phyloP scores from a whole-genome alignment of 192 early-diverging fungal genomes.

The Lobosporangium transversale region DNA sequence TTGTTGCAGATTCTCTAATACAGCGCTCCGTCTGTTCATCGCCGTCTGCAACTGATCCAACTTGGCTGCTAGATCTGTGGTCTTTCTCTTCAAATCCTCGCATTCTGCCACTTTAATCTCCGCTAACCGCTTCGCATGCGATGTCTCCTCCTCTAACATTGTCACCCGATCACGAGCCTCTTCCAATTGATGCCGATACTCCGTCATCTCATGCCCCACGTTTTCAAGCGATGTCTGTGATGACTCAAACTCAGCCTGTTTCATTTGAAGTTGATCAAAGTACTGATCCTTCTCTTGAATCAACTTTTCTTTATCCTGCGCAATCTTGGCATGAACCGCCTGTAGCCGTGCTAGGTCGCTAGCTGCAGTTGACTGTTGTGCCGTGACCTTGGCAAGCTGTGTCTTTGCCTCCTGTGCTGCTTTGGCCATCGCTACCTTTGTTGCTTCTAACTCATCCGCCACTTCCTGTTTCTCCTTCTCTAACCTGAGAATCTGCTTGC shows the following conservation, averaged over 20 bases:
- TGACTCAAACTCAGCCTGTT: conserved; percentile 68
- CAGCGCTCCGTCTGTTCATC: conserved; percentile 22
- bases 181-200: conserved; percentile 56
- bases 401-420: conserved; percentile 46
- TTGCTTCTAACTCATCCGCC: conserved; percentile 51
- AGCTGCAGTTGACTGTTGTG: conserved; percentile 43
- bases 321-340: conserved; percentile 50
- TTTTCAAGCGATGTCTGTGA: conserved; percentile 67
- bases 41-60: conserved; percentile 49
- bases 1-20: conserved; percentile 42
- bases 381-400: conserved; percentile 16
- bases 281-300: conserved; percentile 56
- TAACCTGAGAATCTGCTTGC: conserved; percentile 62
- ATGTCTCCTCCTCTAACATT: conserved; percentile 64
- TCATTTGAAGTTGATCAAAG: conserved; percentile 68
- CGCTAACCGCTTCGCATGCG: conserved; percentile 38
- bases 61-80: conserved; percentile 54
- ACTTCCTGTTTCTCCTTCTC: conserved; percentile 63
- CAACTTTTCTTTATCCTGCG: conserved; percentile 58
- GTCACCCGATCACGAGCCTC: conserved; percentile 62
- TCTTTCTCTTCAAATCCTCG: conserved; percentile 53
- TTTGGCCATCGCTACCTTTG: conserved; percentile 35
- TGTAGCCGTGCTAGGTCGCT: conserved; percentile 52
- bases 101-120: conserved; percentile 48
- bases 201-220: conserved; percentile 62